phyloP scores from a whole-genome alignment of 768 basidiomycete genomes.

The Megacollybia marginata region DNA sequence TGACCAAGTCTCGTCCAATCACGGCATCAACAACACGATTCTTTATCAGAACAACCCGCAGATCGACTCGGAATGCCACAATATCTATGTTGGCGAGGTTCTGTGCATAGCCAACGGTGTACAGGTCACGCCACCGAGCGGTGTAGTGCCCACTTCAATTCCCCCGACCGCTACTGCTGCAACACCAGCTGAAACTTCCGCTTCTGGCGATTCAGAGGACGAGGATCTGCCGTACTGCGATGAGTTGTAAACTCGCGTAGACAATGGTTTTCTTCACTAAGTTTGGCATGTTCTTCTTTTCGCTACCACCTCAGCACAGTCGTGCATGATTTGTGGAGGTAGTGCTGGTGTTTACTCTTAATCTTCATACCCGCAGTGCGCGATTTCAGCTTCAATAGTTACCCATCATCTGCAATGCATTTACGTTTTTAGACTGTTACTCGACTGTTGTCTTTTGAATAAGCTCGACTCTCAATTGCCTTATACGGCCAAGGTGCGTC shows the following conservation, averaged over 20 bases:
- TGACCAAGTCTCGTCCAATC: conserved; percentile 30
- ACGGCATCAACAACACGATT: conserved; percentile 43
- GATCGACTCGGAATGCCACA: conserved; percentile 44
- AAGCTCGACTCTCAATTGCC: no score
- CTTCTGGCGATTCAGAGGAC: conserved; percentile 20
- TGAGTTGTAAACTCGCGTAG: conserved; percentile 26
- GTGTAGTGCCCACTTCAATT: conserved; percentile 18
- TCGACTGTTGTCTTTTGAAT: no score
- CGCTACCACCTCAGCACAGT: no score
- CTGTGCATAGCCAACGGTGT: conserved; percentile 41
- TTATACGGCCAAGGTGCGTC: no score
- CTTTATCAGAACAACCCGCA: conserved; percentile 72
- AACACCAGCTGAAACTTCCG: conserved; percentile 14
- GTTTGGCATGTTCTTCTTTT: no score
- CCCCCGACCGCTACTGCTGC: conserved; percentile 14
- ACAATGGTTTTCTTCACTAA: no score
- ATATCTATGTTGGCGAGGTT: conserved; percentile 73
- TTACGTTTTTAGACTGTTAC: no score
- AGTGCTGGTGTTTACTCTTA: no score
- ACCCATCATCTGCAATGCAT: no score
- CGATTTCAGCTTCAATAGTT: no score
- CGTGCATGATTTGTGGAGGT: no score
- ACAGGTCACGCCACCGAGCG: conserved; percentile 29
- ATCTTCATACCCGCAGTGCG: no score
- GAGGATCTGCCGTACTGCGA: conserved; percentile 47